A percentile compares a stretch with the other conserved stretches of the same genome.
Evolutionary conservation across 169 alveolate species (phyloP).

Genomic region (Cryptosporidium felis): DNA sequence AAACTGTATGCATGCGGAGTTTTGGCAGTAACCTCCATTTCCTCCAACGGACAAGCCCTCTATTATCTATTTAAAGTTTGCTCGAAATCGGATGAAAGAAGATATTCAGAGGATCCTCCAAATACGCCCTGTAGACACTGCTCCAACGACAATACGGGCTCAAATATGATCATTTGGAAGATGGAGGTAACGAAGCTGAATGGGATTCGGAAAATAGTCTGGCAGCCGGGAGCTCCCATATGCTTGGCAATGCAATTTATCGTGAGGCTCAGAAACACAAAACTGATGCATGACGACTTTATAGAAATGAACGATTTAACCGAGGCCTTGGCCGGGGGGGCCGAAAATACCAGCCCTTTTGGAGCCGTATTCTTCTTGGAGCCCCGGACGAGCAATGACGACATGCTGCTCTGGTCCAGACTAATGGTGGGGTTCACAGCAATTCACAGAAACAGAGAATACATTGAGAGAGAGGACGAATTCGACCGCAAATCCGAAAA

Average conservation of each 20-base stretch:
- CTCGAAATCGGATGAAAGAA: conserved; percentile 14
- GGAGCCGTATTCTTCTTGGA: conserved; percentile 53
- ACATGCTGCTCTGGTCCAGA: conserved; percentile 57
- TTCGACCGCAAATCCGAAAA: conserved; percentile 2
- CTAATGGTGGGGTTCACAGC: conserved; percentile 41
- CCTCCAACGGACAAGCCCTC: conserved; percentile 27
- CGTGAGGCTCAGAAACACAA: conserved; percentile 13
- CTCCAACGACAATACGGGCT: conserved; percentile 34
- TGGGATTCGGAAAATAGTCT: conserved; percentile 21
- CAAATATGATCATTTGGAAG: conserved; percentile 55
- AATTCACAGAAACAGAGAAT: conserved; percentile 37
- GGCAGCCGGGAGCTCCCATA: conserved; percentile 59
- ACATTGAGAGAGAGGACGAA: conserved; percentile 58
- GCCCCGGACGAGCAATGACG: conserved; percentile 13
- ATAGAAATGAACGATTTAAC: neutral
- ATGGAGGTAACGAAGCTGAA: conserved; percentile 31
- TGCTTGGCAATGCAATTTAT: conserved; percentile 52
- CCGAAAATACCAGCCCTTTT: neutral
- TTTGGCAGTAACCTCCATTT: conserved; percentile 25
- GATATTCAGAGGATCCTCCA: neutral
- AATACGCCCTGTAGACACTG: neutral
- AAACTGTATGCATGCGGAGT: conserved; percentile 43
- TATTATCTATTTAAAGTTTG: conserved; percentile 37
- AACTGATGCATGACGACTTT: conserved; percentile 41
- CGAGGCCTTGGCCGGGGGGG: neutral